phyloP scores from a whole-genome alignment of 805 yeast genomes.

The Yarrowia sp. region DNA sequence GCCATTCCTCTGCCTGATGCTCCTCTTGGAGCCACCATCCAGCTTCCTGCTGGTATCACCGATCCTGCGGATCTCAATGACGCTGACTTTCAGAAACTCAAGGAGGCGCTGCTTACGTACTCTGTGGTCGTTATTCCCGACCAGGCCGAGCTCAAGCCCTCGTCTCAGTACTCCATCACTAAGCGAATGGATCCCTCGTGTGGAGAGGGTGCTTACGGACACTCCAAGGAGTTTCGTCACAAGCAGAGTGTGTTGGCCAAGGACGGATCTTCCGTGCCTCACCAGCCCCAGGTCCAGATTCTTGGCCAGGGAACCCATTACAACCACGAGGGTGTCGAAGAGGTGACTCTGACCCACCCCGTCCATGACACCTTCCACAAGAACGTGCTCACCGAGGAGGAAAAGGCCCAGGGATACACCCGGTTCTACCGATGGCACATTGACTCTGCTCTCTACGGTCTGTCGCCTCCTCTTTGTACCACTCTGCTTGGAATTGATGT shows the following conservation, averaged over 20 bases:
- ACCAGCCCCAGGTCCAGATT: constrained; percentile 86
- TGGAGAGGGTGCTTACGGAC: constrained; percentile 66
- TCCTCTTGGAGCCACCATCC: constrained; percentile 67
- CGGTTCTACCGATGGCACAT: constrained; percentile 93
- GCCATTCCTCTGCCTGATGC: constrained; percentile 48
- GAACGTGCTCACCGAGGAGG: constrained; percentile 56
- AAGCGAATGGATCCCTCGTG: constrained; percentile 74
- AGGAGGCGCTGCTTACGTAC: constrained; percentile 61
- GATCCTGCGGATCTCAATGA: constrained; percentile 71
- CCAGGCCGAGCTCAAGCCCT: constrained; percentile 65
- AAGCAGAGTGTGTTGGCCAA: constrained; percentile 65
- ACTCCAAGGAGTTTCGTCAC: constrained; percentile 72
- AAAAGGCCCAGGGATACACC: constrained; percentile 61
- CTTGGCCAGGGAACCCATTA: constrained; percentile 70
- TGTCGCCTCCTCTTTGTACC: constrained; percentile 83
- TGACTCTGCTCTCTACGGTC: constrained; percentile 81
- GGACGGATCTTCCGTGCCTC: constrained; percentile 76
- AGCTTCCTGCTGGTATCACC: constrained; percentile 62
- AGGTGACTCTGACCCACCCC: constrained; percentile 70
- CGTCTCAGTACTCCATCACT: constrained; percentile 72
- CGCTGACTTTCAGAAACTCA: constrained; percentile 58
- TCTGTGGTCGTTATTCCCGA: constrained; percentile 73
- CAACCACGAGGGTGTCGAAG: constrained; percentile 56
- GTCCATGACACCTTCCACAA: constrained; percentile 80
- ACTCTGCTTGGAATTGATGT: constrained; percentile 79